Base-by-base conservation (phyloP, 306 rosid species). In the Erythrophleum fordii region DNA sequence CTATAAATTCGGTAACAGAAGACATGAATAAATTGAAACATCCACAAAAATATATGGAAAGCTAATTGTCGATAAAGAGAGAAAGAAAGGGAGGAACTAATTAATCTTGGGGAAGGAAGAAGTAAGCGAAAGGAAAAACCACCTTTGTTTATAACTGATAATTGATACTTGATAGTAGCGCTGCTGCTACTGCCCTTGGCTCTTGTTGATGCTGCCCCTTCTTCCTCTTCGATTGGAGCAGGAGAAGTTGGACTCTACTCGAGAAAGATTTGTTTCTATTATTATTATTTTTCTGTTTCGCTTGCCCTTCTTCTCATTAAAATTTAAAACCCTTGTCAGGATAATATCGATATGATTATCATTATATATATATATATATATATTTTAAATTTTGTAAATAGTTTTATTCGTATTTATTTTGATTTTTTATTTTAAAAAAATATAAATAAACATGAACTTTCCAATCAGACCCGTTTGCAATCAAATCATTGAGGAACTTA, bases 231-330 rank as follows among this genome's bases (percentile, higher is more conserved):
- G 82, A 84, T 81, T 86, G 80, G 69, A 69, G 44, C 26, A 48
- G 83, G 75, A 68, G 83, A 87, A 83, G 85, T 70, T 83, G 83
- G 83, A 84, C 95, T 81, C 62, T 44, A 80, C 82, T 75, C 72
- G 35, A 44, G 77, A 45, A 82, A 69, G 49, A 49, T 51, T 55
- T 26, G 29, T 60, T 23, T 28, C 55, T 73, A 59, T 45, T 42
- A 11, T 45, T 74, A 2, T 12, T 48, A 42, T 42, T 55, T 28
- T 77, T 26, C 34, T 39, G 48, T 46, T 22, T 20, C 49, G 20
- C 18, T 12, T 46, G 2, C 17, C 11, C 1, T 7, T 11, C 35
- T 10, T 60, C 5, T 37, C 7, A 5, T 37, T 37, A 37, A 37
- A 31, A 31, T 31, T 31, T 31, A 31, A 31, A 37, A 37, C 34